Evolutionary conservation across 352 stramenopile genomes (phyloP).

Genomic region (Phytopythium litorale): DNA sequence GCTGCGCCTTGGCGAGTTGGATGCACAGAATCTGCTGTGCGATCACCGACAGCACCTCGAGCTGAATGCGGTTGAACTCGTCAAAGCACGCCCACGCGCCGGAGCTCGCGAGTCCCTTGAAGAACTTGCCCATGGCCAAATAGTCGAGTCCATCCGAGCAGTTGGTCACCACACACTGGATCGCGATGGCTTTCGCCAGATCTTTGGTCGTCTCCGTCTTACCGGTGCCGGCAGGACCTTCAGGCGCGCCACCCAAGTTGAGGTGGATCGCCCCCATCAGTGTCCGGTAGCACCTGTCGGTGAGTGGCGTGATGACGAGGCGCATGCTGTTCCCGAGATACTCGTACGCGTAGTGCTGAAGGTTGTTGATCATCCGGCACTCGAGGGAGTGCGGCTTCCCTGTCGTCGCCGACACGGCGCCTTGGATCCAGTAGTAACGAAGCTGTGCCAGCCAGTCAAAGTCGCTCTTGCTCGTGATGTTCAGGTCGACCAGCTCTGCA

Average conservation of each 20-base stretch:
- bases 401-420: conserved; percentile 76
- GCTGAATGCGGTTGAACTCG: conserved; percentile 93
- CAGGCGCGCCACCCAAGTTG: conserved; percentile 88
- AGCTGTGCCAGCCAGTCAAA: conserved; percentile 94
- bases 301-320: conserved; percentile 92
- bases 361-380: conserved; percentile 93
- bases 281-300: conserved; percentile 90
- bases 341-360: conserved; percentile 90
- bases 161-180: conserved; percentile 93
- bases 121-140: conserved; percentile 93
- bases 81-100: conserved; percentile 92
- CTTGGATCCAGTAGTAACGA: conserved; percentile 90
- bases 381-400: conserved; percentile 85
- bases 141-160: conserved; percentile 90
- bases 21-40: conserved; percentile 92
- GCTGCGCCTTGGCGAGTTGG: conserved; percentile 80
- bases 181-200: conserved; percentile 89
- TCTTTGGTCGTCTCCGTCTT: conserved; percentile 94
- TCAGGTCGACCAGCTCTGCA: conserved; percentile 82
- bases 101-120: conserved; percentile 89
- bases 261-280: conserved; percentile 90
- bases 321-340: conserved; percentile 92
- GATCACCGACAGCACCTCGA: conserved; percentile 92
- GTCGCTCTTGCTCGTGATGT: conserved; percentile 75
- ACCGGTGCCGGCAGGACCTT: conserved; percentile 87